Percentiles rank a stretch among this genome's conserved stretches.
Evolutionary conservation across 1,284 basidiomycete genomes (phyloP).

Genomic region (Hemileia vastatrix): DNA sequence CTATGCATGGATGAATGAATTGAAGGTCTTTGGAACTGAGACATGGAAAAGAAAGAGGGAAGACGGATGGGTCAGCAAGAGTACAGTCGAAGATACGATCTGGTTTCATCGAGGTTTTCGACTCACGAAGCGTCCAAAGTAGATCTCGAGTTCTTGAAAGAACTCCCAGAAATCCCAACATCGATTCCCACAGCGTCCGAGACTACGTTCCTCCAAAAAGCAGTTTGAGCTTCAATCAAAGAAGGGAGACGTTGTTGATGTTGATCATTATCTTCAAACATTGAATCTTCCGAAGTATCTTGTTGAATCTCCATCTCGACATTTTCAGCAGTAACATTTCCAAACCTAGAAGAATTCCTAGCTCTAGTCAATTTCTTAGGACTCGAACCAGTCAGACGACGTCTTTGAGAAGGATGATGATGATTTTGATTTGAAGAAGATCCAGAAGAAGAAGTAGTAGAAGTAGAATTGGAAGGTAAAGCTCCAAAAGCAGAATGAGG

Average conservation of each 20-base stretch:
- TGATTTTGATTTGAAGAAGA: background rate
- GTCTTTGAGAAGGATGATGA: background rate
- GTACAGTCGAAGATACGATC: background rate
- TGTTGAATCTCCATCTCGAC: background rate
- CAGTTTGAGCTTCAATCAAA: background rate
- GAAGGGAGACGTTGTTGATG: background rate
- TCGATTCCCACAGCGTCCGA: background rate
- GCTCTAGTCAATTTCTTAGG: background rate
- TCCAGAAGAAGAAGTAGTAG: no score
- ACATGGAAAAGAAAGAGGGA: background rate
- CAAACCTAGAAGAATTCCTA: background rate
- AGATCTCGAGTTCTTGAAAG: background rate
- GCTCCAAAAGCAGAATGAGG: background rate
- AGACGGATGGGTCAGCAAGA: background rate
- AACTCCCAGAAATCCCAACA: background rate
- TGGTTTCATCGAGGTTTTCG: no score
- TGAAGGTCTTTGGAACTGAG: background rate
- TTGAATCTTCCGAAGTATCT: background rate
- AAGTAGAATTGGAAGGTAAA: background rate
- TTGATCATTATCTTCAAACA: background rate
- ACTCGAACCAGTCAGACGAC: background rate
- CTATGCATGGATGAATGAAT: constrained; percentile 24
- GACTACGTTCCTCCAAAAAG: background rate
- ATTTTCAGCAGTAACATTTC: background rate
- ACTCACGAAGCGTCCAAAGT: background rate